Base-by-base conservation (phyloP, 2,329 filamentous ascomycete genomes). In the Fusarium verticillioides region DNA sequence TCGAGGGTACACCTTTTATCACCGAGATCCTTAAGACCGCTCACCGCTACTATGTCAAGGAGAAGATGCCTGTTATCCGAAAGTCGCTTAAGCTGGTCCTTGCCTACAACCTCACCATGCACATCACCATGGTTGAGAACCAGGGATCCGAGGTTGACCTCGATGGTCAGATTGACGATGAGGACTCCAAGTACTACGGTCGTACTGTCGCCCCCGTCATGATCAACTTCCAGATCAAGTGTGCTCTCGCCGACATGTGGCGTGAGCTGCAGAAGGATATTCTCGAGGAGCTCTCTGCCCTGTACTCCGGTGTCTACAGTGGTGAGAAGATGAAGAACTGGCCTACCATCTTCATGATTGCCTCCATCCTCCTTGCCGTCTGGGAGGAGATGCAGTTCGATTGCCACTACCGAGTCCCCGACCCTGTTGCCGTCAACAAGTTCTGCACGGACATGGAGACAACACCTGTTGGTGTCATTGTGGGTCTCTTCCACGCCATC, bases 141-240 rank as follows among this genome's bases (percentile, higher is more conserved):
- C 89, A 96, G 67, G 93, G 94, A 26, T 92, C 94, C 19, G 94
- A 97, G 79, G 90, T 94, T 72, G 85, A 87, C 30, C 87, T 95
- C 80, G 88, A 93, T 61, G 96, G 95, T 73, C 92, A 94, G 85
- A 96, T 98, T 73, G 91, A 96, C 58, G 93, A 96, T 78, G 90
- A 94, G 78, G 90, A 92, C 60, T 97, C 94, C 75, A 96, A 94
- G 81, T 98, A 93, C 87, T 92, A 89, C 78, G 95, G 95, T 79
- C 96, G 96, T 86, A 95, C 93, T 40, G 91, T 97, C 72, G 96
- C 96, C 21, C 96, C 96, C 18, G 95, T 98, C 81, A 97, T 98
- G 95, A 97, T 98, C 89, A 98, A 98, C 87, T 98, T 98, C 90
- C 94, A 98, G 86, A 95, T 98, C 87, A 98, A 98, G 89, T 96